A percentile compares a stretch with the other conserved stretches of the same genome.
Conservation (phyloP, 2,329 filamentous ascomycete genomes). For the Diplodia corticola region DNA sequence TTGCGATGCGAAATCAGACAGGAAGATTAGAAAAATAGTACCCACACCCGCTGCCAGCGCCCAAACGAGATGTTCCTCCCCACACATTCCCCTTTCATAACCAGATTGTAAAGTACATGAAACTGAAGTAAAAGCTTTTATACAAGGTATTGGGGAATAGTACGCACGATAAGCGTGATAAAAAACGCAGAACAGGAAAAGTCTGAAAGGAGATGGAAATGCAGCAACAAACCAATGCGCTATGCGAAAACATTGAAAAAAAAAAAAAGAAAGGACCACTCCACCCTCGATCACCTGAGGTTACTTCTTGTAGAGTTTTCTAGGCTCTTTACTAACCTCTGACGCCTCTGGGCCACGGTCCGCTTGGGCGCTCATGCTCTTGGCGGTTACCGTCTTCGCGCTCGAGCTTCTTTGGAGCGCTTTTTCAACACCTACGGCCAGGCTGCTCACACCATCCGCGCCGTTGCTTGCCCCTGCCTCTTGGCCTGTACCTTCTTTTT, state of each 20-base stretch:
- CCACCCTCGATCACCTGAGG: neutral
- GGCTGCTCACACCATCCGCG: neutral
- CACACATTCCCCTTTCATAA: neutral
- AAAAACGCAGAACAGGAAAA: neutral
- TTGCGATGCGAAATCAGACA: neutral
- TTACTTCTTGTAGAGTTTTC: neutral
- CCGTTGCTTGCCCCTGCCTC: neutral
- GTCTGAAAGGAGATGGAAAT: neutral
- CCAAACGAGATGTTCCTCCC: neutral
- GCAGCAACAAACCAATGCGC: neutral
- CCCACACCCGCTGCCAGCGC: neutral
- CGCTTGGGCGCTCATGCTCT: neutral
- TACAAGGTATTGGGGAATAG: neutral
- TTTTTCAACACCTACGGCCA: neutral
- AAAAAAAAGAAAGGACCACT: neutral
- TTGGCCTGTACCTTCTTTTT: neutral
- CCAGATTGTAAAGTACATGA: neutral
- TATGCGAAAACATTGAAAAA: neutral
- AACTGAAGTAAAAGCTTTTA: neutral
- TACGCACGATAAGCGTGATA: neutral
- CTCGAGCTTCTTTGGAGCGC: conserved; percentile 10
- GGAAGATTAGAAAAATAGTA: neutral
- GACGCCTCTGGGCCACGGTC: neutral
- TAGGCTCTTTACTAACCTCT: neutral
- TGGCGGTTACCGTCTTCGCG: neutral